Evolutionary conservation across 441 rosid genomes (phyloP).

Genomic region (Pelargonium myrrhifolium): DNA sequence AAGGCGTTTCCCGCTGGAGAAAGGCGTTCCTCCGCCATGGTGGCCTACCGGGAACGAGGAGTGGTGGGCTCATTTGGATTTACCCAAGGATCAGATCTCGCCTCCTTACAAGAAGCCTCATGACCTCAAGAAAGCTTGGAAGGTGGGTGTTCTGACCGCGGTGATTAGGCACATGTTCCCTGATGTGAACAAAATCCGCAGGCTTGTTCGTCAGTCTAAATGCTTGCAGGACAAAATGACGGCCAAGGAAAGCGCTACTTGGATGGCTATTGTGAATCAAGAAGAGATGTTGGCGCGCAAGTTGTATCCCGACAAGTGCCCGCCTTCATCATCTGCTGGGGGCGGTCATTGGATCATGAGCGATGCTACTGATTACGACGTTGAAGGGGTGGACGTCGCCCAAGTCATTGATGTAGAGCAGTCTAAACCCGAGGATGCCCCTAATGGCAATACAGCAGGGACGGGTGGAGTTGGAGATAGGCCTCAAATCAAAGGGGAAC

Average conservation of each 20-base stretch:
- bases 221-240: conserved; percentile 94
- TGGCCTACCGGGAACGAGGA: conserved; percentile 88
- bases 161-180: conserved; percentile 84
- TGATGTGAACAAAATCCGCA: conserved; percentile 61
- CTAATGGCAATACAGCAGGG: conserved; percentile 32
- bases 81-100: conserved; percentile 53
- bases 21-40: conserved; percentile 90
- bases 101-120: conserved; percentile 99
- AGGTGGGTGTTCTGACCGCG: conserved; percentile 79
- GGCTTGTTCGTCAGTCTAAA: conserved; percentile 69
- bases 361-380: conserved; percentile 77
- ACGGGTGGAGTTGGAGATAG: conserved; percentile 29
- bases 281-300: conserved; percentile 55
- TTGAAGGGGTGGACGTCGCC: conserved; percentile 69
- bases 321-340: conserved; percentile 41
- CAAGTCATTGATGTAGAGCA: conserved; percentile 46
- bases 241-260: conserved; percentile 79
- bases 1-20: conserved; percentile 74
- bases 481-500: conserved; percentile 44
- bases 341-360: conserved; percentile 51
- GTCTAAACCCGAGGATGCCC: conserved; percentile 40
- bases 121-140: conserved; percentile 89
- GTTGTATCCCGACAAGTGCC: conserved; percentile 71
- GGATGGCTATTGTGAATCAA: conserved; percentile 69
- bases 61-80: conserved; percentile 70